Evolutionary conservation across 2,329 filamentous ascomycete genomes (phyloP).

Genomic region (Verticillium isaacii): DNA sequence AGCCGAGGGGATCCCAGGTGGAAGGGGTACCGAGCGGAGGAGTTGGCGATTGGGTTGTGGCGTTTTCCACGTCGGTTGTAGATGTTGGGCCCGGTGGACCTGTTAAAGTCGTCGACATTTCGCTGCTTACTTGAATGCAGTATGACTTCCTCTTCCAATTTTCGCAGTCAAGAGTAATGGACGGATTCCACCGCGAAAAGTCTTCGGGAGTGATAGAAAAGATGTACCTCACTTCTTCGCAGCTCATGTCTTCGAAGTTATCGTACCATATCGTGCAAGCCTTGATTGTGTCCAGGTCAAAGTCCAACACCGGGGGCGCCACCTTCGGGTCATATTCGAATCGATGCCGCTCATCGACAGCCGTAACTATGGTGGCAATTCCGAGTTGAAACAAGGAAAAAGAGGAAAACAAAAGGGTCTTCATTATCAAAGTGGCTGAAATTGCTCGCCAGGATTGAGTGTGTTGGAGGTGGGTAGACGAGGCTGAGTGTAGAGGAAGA

Average conservation of each 20-base stretch:
- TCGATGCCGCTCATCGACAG: background rate
- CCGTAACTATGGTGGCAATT: background rate
- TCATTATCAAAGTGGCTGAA: background rate
- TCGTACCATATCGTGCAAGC: conserved; percentile 9
- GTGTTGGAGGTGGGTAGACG: no score
- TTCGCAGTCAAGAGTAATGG: conserved; percentile 12
- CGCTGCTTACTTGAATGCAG: conserved; percentile 2
- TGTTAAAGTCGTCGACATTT: conserved; percentile 6
- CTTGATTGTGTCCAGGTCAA: conserved; percentile 7
- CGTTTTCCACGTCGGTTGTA: background rate
- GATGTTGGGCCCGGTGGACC: conserved; percentile 5
- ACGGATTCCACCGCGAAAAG: conserved; percentile 13
- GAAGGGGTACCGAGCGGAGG: no score
- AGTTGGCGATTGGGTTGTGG: no score
- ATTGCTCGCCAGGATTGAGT: no score
- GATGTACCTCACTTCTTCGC: conserved; percentile 5
- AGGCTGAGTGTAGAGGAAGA: background rate
- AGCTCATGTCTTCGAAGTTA: conserved; percentile 1
- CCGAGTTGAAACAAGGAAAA: background rate
- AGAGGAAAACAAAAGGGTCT: background rate
- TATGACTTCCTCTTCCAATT: conserved; percentile 5
- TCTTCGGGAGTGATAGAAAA: conserved; percentile 7
- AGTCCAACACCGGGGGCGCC: background rate
- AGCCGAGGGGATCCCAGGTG: no score
- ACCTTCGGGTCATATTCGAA: background rate